Evolutionary conservation across 495 filamentous ascomycete species (phyloP), one percentile per base, ranked within the genome.

Genomic region (Poronia punctata): DNA sequence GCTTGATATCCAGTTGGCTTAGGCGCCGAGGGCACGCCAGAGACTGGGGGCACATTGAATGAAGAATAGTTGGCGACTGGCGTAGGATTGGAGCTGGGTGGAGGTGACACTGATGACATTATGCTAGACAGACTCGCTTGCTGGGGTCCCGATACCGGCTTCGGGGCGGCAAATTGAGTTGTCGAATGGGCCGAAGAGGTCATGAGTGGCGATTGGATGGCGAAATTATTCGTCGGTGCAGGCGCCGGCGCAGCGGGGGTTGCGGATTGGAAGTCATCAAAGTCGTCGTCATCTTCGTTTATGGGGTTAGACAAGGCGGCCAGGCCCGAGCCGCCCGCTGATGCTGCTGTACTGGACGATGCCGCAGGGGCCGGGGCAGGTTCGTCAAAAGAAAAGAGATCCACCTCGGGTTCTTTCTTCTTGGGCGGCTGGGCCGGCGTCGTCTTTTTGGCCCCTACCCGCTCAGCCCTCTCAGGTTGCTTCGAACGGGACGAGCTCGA

Each of bases 181-280:
- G 56, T 72, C 11, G 78, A 75, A 35, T 60, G 75, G n/a, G 79
- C 77, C 42, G 74, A 80, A 20, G 75, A 74, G n/a, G 79, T 80
- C 20, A 80, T 74, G 34, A 76, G 71, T 11, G 84, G 71, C 7
- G 73, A 57, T 3, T 71, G 62, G 22, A 80, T 67, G 4, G 62
- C 51, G 47, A 74, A 71, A 31, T 59, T 53, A 18, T 68, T 49
- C 32, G 64, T 38, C 16, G 65, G 38, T 41, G 68, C 49, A 21
- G 50, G 29, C 25, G 49, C 18, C 39, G 43, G 53, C 7, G 66
- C 52, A 16, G 74, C 65, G 12, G 87, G 80, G 4, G 84, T 71
- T 11, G 93, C 92, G n/a, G 88, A 89, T 61, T 94, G 87, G 74
- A 97, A 97, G 57, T 97, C 93, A 57, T 97, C 92, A 50, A 97